These are phyloP conservation scores for Pichia sp. DNA, from an alignment of 1,139 yeast genomes.

Conservation along the genomic window DNA sequence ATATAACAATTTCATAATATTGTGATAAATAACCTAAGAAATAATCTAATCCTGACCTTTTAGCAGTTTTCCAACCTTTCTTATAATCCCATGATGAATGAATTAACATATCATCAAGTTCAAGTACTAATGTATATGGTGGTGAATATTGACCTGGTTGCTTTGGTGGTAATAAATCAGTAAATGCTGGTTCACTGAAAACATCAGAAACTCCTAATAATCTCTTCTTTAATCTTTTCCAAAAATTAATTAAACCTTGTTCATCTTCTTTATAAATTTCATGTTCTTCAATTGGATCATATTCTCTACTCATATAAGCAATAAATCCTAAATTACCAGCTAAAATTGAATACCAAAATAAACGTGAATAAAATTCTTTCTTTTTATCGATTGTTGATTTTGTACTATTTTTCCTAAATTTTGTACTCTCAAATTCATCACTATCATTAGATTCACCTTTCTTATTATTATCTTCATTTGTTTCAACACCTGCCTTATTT, in stretches of 20 bases:
- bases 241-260: constrained; percentile 65
- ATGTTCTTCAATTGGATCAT: constrained; percentile 70
- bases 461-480: constrained; percentile 26
- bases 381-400: constrained; percentile 63
- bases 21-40: constrained; percentile 90
- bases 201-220: constrained; percentile 69
- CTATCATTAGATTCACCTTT: constrained; percentile 8
- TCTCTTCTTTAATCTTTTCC: constrained; percentile 63
- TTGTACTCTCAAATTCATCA: constrained; percentile 28
- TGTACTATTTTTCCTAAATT: constrained; percentile 43
- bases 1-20: constrained; percentile 90
- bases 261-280: constrained; percentile 45
- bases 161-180: constrained; percentile 85
- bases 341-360: constrained; percentile 58
- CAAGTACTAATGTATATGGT: constrained; percentile 82
- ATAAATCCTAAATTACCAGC: constrained; percentile 56
- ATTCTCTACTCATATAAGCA: constrained; percentile 75
- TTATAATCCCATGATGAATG: constrained; percentile 91
- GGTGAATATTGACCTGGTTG: constrained; percentile 90
- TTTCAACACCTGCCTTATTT: constrained; percentile 76
- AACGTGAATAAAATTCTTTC: constrained; percentile 62
- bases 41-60: constrained; percentile 97
- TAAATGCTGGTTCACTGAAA: constrained; percentile 91
- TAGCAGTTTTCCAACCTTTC: constrained; percentile 97
- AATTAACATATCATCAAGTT: constrained; percentile 81